phyloP scores from a whole-genome alignment of 2,329 filamentous ascomycete genomes.

The Fusarium protoensiforme region DNA sequence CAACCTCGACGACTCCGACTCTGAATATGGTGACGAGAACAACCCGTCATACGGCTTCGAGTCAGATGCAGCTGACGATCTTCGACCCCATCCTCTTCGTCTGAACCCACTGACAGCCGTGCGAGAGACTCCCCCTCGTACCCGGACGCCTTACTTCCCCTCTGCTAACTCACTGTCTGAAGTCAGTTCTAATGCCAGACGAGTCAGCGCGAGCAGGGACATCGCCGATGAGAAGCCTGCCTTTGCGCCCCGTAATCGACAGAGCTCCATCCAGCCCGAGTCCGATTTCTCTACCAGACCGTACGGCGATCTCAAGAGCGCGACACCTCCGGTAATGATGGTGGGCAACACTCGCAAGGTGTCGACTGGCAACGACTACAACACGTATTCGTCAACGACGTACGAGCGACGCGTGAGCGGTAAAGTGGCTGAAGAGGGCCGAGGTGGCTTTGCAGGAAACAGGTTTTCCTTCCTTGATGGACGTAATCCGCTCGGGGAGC shows the following conservation, averaged over 20 bases:
- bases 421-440: slow-evolving; percentile 78
- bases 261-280: slow-evolving; percentile 62
- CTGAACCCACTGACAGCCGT: slow-evolving; percentile 56
- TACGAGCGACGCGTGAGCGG: slow-evolving; percentile 73
- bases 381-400: slow-evolving; percentile 44
- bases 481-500: slow-evolving; percentile 29
- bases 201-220: slow-evolving; percentile 56
- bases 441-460: slow-evolving; percentile 50
- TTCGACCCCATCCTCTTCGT: slow-evolving; percentile 65
- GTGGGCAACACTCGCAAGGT: slow-evolving; percentile 64
- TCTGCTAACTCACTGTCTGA: slow-evolving; percentile 54
- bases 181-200: slow-evolving; percentile 57
- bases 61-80: slow-evolving; percentile 36
- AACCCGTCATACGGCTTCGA: slow-evolving; percentile 43
- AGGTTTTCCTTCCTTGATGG: slow-evolving; percentile 41
- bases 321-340: slow-evolving; percentile 65
- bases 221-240: slow-evolving; percentile 54
- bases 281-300: slow-evolving; percentile 63
- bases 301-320: slow-evolving; percentile 68
- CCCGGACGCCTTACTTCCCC: slow-evolving; percentile 37
- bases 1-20: slow-evolving; percentile 54
- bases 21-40: slow-evolving; percentile 54
- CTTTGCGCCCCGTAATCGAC: slow-evolving; percentile 39
- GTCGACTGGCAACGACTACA: slow-evolving; percentile 69
- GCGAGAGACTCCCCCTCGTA: slow-evolving; percentile 24